A percentile compares a stretch with the other conserved stretches of the same genome.
Conservation (phyloP, 352 stramenopile species). For the Pythium myriotylum region DNA sequence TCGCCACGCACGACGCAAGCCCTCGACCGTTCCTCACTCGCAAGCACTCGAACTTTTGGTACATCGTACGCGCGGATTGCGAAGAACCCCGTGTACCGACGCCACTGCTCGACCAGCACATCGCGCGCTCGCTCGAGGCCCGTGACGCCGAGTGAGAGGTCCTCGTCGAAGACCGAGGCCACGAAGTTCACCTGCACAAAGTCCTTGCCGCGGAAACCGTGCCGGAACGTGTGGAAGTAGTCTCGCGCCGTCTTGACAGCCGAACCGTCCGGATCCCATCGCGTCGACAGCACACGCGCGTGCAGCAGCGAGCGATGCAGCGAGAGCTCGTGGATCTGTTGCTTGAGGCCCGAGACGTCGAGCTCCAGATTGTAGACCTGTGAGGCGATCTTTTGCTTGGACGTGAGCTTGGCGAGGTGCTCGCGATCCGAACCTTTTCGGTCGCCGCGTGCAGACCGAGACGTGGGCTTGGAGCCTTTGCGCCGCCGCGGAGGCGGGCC, state of each 20-base stretch:
- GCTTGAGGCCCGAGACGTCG: conserved; percentile 10
- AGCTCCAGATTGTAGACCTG: conserved; percentile 23
- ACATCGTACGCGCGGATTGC: conserved; percentile 10
- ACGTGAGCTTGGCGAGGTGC: conserved; percentile 7
- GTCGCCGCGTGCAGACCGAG: background rate
- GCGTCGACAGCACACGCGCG: conserved; percentile 18
- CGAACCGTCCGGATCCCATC: conserved; percentile 10
- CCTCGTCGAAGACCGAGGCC: background rate
- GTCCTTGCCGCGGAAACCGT: conserved; percentile 4
- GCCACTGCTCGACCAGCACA: conserved; percentile 26
- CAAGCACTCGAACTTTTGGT: background rate
- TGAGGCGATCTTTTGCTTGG: conserved; percentile 8
- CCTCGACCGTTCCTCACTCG: background rate
- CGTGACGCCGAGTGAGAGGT: background rate
- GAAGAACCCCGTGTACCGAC: conserved; percentile 25
- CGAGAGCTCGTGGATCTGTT: conserved; percentile 15
- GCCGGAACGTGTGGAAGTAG: conserved; percentile 25
- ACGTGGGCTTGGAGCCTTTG: background rate
- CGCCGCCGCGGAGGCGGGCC: background rate
- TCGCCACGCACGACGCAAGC: conserved; percentile 11
- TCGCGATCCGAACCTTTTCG: background rate
- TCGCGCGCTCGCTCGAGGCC: conserved; percentile 9
- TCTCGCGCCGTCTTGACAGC: conserved; percentile 8
- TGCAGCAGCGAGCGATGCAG: conserved; percentile 14
- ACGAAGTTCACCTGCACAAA: conserved; percentile 1